Percentiles rank a stretch among this genome's conserved stretches.
phyloP scores from a whole-genome alignment of 768 basidiomycete species.

The Pulveroboletus sp. region DNA sequence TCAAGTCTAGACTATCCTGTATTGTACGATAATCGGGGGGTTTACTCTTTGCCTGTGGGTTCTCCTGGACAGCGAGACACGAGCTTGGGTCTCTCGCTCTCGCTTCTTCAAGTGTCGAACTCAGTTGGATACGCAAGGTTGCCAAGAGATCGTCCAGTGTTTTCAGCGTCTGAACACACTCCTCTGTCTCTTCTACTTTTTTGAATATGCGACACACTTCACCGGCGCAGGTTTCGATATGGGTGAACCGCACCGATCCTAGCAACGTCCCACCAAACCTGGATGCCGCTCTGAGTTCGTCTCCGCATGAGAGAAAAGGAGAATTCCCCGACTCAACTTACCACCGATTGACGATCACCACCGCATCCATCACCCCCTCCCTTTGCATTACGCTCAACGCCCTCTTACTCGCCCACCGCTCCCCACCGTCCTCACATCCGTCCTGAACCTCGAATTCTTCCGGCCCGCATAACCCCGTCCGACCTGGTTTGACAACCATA shows the following conservation, averaged over 20 bases:
- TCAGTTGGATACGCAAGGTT: slow-evolving; percentile 46
- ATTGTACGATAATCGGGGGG: slow-evolving; percentile 45
- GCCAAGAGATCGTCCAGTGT: slow-evolving; percentile 59
- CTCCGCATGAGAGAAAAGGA: neutral
- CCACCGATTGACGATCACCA: slow-evolving; percentile 78
- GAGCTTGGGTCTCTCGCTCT: neutral
- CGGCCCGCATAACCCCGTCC: slow-evolving; percentile 60
- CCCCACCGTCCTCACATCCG: slow-evolving; percentile 72
- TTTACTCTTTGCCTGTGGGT: slow-evolving; percentile 16
- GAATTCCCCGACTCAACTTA: slow-evolving; percentile 19
- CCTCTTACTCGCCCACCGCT: slow-evolving; percentile 62
- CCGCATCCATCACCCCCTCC: slow-evolving; percentile 70
- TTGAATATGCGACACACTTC: slow-evolving; percentile 73
- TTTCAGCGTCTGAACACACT: slow-evolving; percentile 49
- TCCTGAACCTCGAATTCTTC: slow-evolving; percentile 68
- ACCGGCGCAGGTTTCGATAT: slow-evolving; percentile 69
- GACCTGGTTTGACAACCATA: slow-evolving; percentile 64
- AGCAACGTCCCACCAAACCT: slow-evolving; percentile 83
- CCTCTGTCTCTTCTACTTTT: slow-evolving; percentile 62
- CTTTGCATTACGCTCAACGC: slow-evolving; percentile 64
- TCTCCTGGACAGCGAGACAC: neutral
- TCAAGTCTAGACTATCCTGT: slow-evolving; percentile 42
- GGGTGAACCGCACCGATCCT: slow-evolving; percentile 69
- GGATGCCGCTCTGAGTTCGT: neutral
- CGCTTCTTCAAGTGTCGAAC: neutral